Percentiles rank a stretch among this genome's conserved stretches.
These are phyloP conservation scores for Hypoxylon sp. DNA, from an alignment of 2,329 filamentous ascomycete genomes.

Conservation along the genomic window DNA sequence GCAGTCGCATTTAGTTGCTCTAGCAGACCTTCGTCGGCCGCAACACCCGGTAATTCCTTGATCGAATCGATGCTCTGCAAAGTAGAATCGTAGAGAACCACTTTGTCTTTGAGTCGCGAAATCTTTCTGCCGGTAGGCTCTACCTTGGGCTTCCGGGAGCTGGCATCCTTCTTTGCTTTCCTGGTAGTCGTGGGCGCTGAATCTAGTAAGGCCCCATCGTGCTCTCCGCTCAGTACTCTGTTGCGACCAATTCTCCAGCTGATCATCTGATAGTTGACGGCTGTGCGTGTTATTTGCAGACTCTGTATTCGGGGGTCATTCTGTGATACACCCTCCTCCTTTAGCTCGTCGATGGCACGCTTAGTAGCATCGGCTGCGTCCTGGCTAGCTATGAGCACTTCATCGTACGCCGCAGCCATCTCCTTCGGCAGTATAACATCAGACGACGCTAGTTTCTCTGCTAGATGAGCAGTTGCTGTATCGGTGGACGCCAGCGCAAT, in stretches of 20 bases:
- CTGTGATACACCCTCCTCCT: constrained; percentile 83
- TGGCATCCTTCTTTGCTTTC: constrained; percentile 67
- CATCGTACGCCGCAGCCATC: constrained; percentile 88
- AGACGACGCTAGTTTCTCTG: constrained; percentile 61
- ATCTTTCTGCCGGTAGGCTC: constrained; percentile 81
- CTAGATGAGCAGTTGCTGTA: constrained; percentile 63
- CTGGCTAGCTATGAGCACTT: constrained; percentile 88
- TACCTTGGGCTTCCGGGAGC: constrained; percentile 55
- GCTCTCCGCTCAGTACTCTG: constrained; percentile 83
- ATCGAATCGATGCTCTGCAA: constrained; percentile 91
- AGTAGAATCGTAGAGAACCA: constrained; percentile 90
- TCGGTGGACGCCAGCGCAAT: constrained; percentile 81
- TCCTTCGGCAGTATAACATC: constrained; percentile 68
- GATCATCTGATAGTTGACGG: constrained; percentile 93
- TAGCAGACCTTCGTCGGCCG: constrained; percentile 82
- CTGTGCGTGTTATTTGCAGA: constrained; percentile 90
- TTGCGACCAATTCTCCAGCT: constrained; percentile 96
- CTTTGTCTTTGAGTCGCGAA: constrained; percentile 84
- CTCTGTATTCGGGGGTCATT: constrained; percentile 91
- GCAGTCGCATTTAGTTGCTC: constrained; percentile 82
- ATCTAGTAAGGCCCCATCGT: constrained; percentile 77
- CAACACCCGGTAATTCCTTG: constrained; percentile 89
- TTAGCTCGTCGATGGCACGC: constrained; percentile 90
- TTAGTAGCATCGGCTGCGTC: constrained; percentile 95
- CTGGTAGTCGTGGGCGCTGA: constrained; percentile 60